Evolutionary conservation across 108 stramenopile species (phyloP).

Genomic region (Phaeodactylum tricornutum): DNA sequence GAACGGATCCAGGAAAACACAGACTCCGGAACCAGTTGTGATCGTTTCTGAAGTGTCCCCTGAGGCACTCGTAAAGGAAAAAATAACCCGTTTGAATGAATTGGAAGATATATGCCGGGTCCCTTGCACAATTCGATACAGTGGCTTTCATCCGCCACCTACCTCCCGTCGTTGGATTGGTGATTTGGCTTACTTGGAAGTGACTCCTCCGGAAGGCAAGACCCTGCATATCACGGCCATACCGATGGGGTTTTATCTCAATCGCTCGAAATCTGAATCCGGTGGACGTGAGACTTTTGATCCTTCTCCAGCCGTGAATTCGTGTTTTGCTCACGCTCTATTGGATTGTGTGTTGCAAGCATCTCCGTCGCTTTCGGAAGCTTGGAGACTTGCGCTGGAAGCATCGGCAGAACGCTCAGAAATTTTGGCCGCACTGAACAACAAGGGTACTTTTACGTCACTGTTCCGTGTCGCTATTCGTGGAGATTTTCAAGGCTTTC

Average conservation of each 20-base stretch:
- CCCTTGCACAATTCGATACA: constrained; percentile 36
- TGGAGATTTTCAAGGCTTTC: constrained; percentile 28
- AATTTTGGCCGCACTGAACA: constrained; percentile 17
- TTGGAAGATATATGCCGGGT: constrained; percentile 40
- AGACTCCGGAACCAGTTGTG: constrained; percentile 3
- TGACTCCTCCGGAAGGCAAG: constrained; percentile 36
- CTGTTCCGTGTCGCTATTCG: constrained; percentile 44
- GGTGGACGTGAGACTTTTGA: constrained; percentile 41
- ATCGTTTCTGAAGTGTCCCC: no score
- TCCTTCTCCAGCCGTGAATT: constrained; percentile 66
- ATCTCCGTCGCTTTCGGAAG: constrained; percentile 28
- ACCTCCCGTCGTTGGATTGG: constrained; percentile 69
- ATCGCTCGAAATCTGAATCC: constrained; percentile 32
- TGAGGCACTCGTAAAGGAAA: constrained; percentile 27
- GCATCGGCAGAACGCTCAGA: constrained; percentile 48
- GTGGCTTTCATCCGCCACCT: constrained; percentile 88
- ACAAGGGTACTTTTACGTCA: constrained; percentile 26
- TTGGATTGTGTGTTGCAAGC: constrained; percentile 63
- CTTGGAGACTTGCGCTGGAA: constrained; percentile 41
- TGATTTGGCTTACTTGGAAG: constrained; percentile 92
- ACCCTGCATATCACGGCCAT: constrained; percentile 72
- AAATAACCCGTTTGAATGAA: constrained; percentile 32
- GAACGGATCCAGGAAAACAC: background rate
- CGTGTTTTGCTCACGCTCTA: constrained; percentile 66
- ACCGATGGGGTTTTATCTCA: constrained; percentile 85